A percentile compares a stretch with the other conserved stretches of the same genome.
phyloP scores from a whole-genome alignment of 1,284 basidiomycete genomes.

The Coniferiporia weirii region DNA sequence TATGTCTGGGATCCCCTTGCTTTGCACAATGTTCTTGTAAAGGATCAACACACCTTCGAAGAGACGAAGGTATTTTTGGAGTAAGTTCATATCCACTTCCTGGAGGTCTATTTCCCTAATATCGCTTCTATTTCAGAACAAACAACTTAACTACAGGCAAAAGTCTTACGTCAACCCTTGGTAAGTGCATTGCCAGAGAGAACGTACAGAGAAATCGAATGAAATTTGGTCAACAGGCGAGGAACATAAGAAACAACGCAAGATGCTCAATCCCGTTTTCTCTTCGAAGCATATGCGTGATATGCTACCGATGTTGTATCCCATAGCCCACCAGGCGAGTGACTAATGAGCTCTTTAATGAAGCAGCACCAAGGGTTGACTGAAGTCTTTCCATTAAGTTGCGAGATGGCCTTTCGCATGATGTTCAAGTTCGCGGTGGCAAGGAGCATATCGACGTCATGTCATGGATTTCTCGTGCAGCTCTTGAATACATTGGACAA shows the following conservation, averaged over 20 bases:
- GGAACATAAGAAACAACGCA: slow-evolving; percentile 24
- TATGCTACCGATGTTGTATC: slow-evolving; percentile 25
- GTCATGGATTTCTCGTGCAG: slow-evolving; percentile 34
- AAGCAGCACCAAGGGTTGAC: slow-evolving; percentile 10
- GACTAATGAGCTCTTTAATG: not conserved
- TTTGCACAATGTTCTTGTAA: slow-evolving; percentile 24
- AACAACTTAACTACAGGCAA: slow-evolving; percentile 2
- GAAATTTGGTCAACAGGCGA: slow-evolving; percentile 16
- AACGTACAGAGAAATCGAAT: not conserved
- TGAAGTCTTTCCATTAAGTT: slow-evolving; percentile 16
- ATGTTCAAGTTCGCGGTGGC: slow-evolving; percentile 10
- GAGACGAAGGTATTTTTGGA: slow-evolving; percentile 19
- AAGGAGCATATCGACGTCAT: slow-evolving; percentile 33
- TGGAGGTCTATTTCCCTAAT: not conserved
- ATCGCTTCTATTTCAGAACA: not conserved
- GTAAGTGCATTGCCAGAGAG: not conserved
- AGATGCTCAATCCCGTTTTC: slow-evolving; percentile 29
- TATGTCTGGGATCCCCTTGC: slow-evolving; percentile 25
- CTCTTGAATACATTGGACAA: slow-evolving; percentile 31
- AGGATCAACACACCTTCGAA: slow-evolving; percentile 25
- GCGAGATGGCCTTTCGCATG: slow-evolving; percentile 17
- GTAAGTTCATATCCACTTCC: slow-evolving; percentile 13
- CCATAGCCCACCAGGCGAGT: slow-evolving; percentile 27
- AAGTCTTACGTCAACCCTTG: slow-evolving; percentile 11
- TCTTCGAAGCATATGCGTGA: slow-evolving; percentile 25